Base-by-base conservation (phyloP, 2,329 filamentous ascomycete genomes). In the Apiospora saccharicola region DNA sequence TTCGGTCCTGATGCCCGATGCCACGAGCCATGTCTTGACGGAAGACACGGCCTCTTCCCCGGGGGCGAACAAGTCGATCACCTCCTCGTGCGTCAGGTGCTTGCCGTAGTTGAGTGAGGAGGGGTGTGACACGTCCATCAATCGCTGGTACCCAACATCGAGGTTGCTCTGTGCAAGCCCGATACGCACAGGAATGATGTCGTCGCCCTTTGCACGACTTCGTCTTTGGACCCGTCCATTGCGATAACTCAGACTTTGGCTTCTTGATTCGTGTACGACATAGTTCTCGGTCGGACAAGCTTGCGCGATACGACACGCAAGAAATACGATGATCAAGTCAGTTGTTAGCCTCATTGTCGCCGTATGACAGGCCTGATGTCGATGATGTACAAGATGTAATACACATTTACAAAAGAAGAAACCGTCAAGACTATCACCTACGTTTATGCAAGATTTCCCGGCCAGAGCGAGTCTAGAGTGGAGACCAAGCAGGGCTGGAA, bases 131-230 rank as follows among this genome's bases (percentile, higher is more conserved):
- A 67, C 37, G 24, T 71, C 70, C 64, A 49, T 71, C 22, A 71
- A 22, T 67, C 64, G 46, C 13, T 68, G 57, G 12, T 64, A 67
- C 22, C 70, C 64, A 4, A 47, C 61, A 4, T 71, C 64, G 7
- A 69, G 70, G 19, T 71, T 71, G 22, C 61, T 71, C 64, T 71
- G 70, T 7, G 70, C 44, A 4, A 71, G 70, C 19, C 46, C 70
- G n/a, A 71, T 71, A 6, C 64, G 70, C 46, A 71, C 68, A 1
- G 70, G 70, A 12, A 71, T 24, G 16, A 71, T 67, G 30, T 47
- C 70, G n/a, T 67, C 19, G 22, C 34, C 19, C 22, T 22, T 67
- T 3, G 37, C 5, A 24, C 10, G 43, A 1, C 37, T 24, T 4
- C 61, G n/a, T 43, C 41, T 43, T 19, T 67, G 61, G 8, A 67